Evolutionary conservation across 495 filamentous ascomycete species (phyloP).

Genomic region (Xylaria palmicola): DNA sequence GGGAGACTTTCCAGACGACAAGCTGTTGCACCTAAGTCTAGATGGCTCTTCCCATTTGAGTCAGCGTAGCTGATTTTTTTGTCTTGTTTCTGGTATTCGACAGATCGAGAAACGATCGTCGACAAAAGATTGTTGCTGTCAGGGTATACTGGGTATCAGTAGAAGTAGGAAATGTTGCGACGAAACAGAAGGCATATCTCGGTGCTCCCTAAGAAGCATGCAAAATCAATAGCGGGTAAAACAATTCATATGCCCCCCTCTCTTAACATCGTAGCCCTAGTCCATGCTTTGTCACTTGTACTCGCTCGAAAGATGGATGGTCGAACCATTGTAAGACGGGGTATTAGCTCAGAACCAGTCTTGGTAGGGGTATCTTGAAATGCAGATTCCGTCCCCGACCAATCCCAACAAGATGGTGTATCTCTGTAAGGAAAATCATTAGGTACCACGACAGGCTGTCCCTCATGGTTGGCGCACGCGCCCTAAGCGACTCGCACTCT

Average conservation of each 20-base stretch:
- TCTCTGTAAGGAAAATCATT: constrained; percentile 32
- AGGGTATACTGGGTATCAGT: constrained; percentile 42
- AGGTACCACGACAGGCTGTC: constrained; percentile 21
- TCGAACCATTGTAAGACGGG: constrained; percentile 30
- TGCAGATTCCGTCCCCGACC: constrained; percentile 54
- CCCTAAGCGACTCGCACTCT: constrained; percentile 32
- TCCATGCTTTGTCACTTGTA: constrained; percentile 16
- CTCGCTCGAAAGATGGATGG: constrained; percentile 12
- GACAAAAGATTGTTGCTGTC: constrained; percentile 25
- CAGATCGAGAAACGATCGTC: background rate
- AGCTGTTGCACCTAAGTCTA: background rate
- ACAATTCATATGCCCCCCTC: constrained; percentile 34
- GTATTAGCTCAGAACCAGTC: constrained; percentile 52
- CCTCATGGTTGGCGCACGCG: constrained; percentile 13
- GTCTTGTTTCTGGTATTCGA: background rate
- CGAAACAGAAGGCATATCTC: constrained; percentile 32
- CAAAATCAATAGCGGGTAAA: constrained; percentile 34
- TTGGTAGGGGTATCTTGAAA: constrained; percentile 56
- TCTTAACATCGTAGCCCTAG: constrained; percentile 17
- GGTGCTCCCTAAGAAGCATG: constrained; percentile 32
- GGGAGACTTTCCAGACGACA: constrained; percentile 18
- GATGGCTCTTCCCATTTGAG: background rate
- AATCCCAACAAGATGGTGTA: constrained; percentile 38
- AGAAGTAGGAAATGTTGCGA: constrained; percentile 34
- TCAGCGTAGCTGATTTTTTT: constrained; percentile 5